A percentile compares a stretch with the other conserved stretches of the same genome.
Evolutionary conservation across 192 early-diverging fungal species (phyloP).

Genomic region (Coemansia sp.): DNA sequence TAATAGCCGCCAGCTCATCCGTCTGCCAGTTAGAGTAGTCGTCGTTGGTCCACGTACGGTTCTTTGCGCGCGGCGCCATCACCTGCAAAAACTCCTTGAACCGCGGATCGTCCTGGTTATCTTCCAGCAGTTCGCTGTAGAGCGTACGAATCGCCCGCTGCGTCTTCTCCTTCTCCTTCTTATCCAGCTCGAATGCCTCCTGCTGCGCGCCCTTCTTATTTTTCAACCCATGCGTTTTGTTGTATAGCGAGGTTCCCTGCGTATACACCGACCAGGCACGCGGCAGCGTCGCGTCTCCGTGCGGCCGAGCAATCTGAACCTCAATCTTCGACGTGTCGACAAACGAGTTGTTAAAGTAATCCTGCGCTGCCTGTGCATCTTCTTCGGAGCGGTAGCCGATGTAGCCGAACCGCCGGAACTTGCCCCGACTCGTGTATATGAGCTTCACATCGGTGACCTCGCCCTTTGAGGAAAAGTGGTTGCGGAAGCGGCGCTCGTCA

Average conservation of each 20-base stretch:
- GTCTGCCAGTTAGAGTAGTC: conserved; percentile 56
- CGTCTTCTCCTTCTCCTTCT: conserved; percentile 40
- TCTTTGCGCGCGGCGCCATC: conserved; percentile 76
- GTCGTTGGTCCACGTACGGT: conserved; percentile 91
- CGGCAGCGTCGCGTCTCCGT: conserved; percentile 78
- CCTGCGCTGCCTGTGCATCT: conserved; percentile 76
- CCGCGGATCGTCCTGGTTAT: conserved; percentile 72
- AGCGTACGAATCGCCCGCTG: conserved; percentile 35
- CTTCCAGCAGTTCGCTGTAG: conserved; percentile 46
- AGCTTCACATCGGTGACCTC: conserved; percentile 93
- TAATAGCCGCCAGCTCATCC: conserved; percentile 35
- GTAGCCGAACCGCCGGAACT: conserved; percentile 87
- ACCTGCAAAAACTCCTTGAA: conserved; percentile 89
- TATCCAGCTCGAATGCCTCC: no score
- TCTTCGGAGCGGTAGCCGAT: conserved; percentile 88
- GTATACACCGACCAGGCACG: conserved; percentile 92
- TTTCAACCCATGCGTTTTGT: conserved; percentile 28
- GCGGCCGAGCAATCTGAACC: conserved; percentile 85
- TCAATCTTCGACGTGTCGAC: conserved; percentile 87
- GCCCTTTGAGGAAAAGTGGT: conserved; percentile 81
- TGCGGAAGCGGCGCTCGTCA: conserved; percentile 77
- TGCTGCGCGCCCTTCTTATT: conserved; percentile 31
- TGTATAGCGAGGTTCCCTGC: conserved; percentile 77
- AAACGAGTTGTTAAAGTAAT: conserved; percentile 88
- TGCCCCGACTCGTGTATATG: conserved; percentile 58